Conservation (phyloP, 495 filamentous ascomycete species). For the Cudoniella acicularis region DNA sequence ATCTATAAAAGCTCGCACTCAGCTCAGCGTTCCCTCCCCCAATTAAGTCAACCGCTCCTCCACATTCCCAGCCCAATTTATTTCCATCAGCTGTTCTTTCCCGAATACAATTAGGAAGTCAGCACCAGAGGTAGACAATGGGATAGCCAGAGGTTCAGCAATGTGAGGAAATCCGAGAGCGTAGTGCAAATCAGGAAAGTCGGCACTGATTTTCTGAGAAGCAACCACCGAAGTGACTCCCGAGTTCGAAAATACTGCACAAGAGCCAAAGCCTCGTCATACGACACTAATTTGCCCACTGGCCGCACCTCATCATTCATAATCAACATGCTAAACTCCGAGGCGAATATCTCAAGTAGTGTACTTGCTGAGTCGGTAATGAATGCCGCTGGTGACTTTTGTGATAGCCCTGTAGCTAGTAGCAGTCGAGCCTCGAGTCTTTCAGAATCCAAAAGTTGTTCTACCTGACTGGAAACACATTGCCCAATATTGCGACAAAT, state of each 20-base stretch:
- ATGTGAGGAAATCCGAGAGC: constrained; percentile 71
- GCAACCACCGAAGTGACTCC: constrained; percentile 67
- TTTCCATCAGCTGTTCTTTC: constrained; percentile 68
- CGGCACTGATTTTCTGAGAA: constrained; percentile 68
- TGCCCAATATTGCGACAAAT: constrained; percentile 90
- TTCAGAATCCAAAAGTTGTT: constrained; percentile 78
- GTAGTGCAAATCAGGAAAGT: constrained; percentile 81
- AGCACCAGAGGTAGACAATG: constrained; percentile 65
- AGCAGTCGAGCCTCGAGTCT: constrained; percentile 74
- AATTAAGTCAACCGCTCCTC: too few relatives aligned
- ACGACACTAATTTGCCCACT: constrained; percentile 68
- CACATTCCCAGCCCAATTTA: constrained; percentile 86
- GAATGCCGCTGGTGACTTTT: too few relatives aligned
- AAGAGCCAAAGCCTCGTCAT: constrained; percentile 78
- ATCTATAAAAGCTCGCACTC: constrained; percentile 67
- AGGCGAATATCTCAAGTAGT: too few relatives aligned
- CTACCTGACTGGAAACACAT: constrained; percentile 78
- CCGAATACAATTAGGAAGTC: constrained; percentile 95
- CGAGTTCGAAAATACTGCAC: constrained; percentile 75
- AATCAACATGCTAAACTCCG: too few relatives aligned
- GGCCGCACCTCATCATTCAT: constrained; percentile 79
- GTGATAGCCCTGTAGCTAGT: constrained; percentile 69
- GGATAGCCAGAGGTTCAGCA: constrained; percentile 78
- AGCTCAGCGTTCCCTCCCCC: too few relatives aligned
- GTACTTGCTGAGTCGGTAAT: too few relatives aligned